These are phyloP conservation scores for Groenewaldozyma salmanticensis DNA, from an alignment of 805 yeast genomes.

Conservation along the genomic window DNA sequence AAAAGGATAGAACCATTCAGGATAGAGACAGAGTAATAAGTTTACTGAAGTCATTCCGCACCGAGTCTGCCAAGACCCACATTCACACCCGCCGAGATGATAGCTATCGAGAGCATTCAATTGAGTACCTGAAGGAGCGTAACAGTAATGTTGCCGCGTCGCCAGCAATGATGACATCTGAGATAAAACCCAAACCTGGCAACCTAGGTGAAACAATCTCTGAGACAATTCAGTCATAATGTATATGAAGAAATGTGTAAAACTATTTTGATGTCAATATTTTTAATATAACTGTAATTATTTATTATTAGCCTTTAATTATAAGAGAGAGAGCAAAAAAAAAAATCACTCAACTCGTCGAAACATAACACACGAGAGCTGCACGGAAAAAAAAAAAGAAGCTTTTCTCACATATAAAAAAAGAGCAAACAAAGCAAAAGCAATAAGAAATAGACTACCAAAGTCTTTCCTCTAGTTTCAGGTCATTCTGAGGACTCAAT, in stretches of 20 bases:
- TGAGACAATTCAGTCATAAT: background rate
- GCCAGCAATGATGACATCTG: too few species aligned
- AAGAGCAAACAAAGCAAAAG: background rate
- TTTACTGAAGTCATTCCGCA: background rate
- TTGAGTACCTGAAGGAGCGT: background rate
- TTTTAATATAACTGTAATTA: background rate
- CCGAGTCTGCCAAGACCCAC: background rate
- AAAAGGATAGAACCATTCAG: constrained; percentile 48
- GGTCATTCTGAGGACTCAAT: constrained; percentile 79
- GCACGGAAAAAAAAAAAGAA: background rate
- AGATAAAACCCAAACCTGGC: too few species aligned
- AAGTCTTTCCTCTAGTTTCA: constrained; percentile 89
- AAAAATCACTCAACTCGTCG: background rate
- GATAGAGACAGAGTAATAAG: constrained; percentile 60
- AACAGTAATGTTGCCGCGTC: background rate
- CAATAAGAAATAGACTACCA: constrained; percentile 12
- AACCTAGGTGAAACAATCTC: background rate
- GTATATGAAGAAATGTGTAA: too few species aligned
- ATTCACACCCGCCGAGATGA: too few species aligned
- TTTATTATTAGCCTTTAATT: background rate
- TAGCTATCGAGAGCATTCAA: too few species aligned
- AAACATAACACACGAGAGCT: background rate
- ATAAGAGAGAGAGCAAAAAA: constrained; percentile 1
- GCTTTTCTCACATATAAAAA: background rate
- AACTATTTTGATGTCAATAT: too few species aligned